Percentiles rank a stretch among this genome's conserved stretches.
phyloP scores from a whole-genome alignment of 495 filamentous ascomycete species.

The Tuber microsphaerosporum region DNA sequence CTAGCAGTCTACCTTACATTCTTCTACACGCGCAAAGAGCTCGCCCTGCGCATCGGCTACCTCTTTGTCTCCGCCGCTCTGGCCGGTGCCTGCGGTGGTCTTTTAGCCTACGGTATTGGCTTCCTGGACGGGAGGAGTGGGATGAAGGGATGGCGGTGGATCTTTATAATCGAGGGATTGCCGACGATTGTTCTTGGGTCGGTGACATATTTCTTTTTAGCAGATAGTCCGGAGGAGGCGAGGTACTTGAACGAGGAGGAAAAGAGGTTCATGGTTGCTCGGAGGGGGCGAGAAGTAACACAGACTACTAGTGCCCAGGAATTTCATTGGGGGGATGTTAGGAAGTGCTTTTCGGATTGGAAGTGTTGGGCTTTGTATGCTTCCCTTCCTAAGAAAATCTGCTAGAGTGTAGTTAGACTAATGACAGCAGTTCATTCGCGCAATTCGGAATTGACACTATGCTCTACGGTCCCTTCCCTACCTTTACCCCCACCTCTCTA shows the following conservation, averaged over 20 bases:
- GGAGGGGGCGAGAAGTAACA: slow-evolving; percentile 51
- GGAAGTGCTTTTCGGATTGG: slow-evolving; percentile 54
- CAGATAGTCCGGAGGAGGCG: slow-evolving; percentile 58
- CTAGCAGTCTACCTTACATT: slow-evolving; percentile 64
- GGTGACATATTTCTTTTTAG: slow-evolving; percentile 55
- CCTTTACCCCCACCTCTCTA: neutral
- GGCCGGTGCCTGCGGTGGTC: slow-evolving; percentile 67
- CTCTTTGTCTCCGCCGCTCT: slow-evolving; percentile 70
- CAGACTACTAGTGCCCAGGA: slow-evolving; percentile 55
- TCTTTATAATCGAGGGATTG: slow-evolving; percentile 66
- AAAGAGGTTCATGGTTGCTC: slow-evolving; percentile 47
- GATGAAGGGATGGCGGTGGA: slow-evolving; percentile 59
- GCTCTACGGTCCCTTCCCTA: slow-evolving; percentile 53
- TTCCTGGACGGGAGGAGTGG: slow-evolving; percentile 61
- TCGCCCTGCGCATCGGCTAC: slow-evolving; percentile 67
- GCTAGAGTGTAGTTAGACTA: neutral
- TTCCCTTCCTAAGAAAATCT: neutral
- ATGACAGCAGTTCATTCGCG: slow-evolving; percentile 43
- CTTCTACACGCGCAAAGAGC: slow-evolving; percentile 67
- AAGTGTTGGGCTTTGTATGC: slow-evolving; percentile 57
- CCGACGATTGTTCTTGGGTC: slow-evolving; percentile 60
- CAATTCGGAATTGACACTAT: slow-evolving; percentile 66
- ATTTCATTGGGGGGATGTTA: slow-evolving; percentile 51
- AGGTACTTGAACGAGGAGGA: slow-evolving; percentile 58
- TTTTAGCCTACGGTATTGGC: slow-evolving; percentile 64